Evolutionary conservation across 805 yeast genomes (phyloP), one percentile per base, ranked within the genome.

Genomic region (Sugiyamaella mastotermitis): DNA sequence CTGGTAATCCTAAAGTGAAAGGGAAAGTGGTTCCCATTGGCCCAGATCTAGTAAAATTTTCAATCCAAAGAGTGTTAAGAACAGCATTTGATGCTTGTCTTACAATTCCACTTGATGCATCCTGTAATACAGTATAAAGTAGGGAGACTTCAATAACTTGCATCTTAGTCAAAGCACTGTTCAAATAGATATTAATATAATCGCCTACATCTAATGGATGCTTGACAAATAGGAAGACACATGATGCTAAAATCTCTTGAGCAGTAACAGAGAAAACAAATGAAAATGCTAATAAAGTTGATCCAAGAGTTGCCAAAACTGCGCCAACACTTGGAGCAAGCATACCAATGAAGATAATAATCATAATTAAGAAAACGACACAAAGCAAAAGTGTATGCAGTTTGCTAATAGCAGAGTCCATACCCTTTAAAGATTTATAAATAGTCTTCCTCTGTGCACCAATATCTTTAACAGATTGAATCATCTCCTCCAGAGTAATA

Each of bases 181-280:
- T 46, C 3, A 49, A 39, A 9, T 47, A 41, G 7, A 62, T 57
- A 26, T 48, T 52, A 9, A 63, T 61, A 31, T 58, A 39, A 31
- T 64, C 69, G n/a, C 68, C 68, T 6, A 61, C 59, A 41, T 64
- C 69, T 34, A 50, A 53, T 3, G 69, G 69, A 38, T 64, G 69
- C 52, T 64, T 64, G 33, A 61, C 66, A 34, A 64, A 64, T 38
- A 64, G 39, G 42, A 60, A 64, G 10, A 64, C 55, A 41, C 65
- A 60, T 3, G 66, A 56, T 15, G 59, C 53, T 32, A 65, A 51
- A n/a, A 64, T 45, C 41, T 64, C 69, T 37, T 60, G 65, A 11
- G 58, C 55, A 8, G 67, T 58, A 16, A 58, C 44, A 3, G 63
- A 45, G 37, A 64, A 60, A 29, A 65, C 52, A 44, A 61, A 64